Conservation (phyloP, 1,284 basidiomycete genomes). For the Puccinia coronata region DNA sequence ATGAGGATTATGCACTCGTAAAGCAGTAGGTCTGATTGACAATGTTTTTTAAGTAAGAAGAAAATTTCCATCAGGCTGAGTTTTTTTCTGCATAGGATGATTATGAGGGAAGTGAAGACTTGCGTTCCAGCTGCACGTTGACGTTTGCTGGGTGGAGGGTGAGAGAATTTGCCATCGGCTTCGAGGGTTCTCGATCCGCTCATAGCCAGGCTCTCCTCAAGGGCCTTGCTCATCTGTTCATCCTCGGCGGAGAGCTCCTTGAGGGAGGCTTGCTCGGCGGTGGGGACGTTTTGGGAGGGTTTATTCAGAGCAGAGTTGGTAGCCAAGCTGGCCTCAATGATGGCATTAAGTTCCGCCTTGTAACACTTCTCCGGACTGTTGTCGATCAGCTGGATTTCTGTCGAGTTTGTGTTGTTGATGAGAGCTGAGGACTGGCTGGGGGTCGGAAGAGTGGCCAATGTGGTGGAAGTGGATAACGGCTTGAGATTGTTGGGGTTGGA, state of each 20-base stretch:
- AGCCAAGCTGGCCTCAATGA: slow-evolving; percentile 45
- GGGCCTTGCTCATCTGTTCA: slow-evolving; percentile 50
- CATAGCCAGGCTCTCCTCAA: slow-evolving; percentile 50
- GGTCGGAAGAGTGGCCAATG: not conserved
- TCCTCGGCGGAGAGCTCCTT: slow-evolving; percentile 42
- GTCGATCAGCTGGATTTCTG: slow-evolving; percentile 9
- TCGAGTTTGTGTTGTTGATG: not conserved
- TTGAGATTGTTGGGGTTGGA: slow-evolving; percentile 27
- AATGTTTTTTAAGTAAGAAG: too few species aligned
- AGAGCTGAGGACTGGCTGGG: not conserved
- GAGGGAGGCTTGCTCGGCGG: not conserved
- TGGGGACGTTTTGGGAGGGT: slow-evolving; percentile 11
- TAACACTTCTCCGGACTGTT: slow-evolving; percentile 32
- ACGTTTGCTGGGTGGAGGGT: slow-evolving; percentile 27
- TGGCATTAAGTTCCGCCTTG: slow-evolving; percentile 42
- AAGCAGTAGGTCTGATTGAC: slow-evolving; percentile 33
- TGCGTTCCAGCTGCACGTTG: slow-evolving; percentile 27
- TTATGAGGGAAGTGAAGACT: not conserved
- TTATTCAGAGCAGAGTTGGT: slow-evolving; percentile 7
- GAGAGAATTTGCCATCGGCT: slow-evolving; percentile 20
- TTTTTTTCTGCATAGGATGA: not conserved
- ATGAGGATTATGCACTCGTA: slow-evolving; percentile 48
- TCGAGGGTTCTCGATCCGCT: slow-evolving; percentile 36
- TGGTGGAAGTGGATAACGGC: not conserved
- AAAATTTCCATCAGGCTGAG: too few species aligned